Evolutionary conservation across 2,329 filamentous ascomycete genomes (phyloP).

Genomic region (Exophiala bonariae): DNA sequence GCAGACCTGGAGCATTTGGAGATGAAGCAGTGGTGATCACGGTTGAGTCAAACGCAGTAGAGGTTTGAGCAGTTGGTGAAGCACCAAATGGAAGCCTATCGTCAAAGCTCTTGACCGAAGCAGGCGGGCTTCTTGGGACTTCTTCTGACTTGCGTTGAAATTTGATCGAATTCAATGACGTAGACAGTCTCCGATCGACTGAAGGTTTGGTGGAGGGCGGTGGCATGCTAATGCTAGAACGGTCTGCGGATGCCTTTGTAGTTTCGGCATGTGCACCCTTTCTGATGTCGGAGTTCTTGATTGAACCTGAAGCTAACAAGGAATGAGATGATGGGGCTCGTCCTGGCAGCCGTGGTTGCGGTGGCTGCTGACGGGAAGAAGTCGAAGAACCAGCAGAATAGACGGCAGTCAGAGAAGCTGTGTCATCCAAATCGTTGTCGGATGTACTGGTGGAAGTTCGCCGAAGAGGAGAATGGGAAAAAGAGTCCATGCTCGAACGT

Average conservation of each 20-base stretch:
- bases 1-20: slow-evolving; percentile 20
- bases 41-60: slow-evolving; percentile 27
- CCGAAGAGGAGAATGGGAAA: slow-evolving; percentile 14
- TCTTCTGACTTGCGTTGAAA: slow-evolving; percentile 21
- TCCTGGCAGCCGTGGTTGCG: slow-evolving; percentile 1
- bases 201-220: slow-evolving; percentile 45
- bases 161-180: slow-evolving; percentile 18
- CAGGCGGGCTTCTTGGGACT: slow-evolving; percentile 21
- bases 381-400: slow-evolving; percentile 19
- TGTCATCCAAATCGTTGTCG: slow-evolving; percentile 17
- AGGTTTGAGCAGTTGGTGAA: slow-evolving; percentile 16
- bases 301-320: slow-evolving; percentile 43
- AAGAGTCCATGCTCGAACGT: slow-evolving; percentile 11
- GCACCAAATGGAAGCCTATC: slow-evolving; percentile 33
- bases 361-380: slow-evolving; percentile 12
- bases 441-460: slow-evolving; percentile 21
- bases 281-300: slow-evolving; percentile 34
- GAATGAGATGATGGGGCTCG: slow-evolving; percentile 35
- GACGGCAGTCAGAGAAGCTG: slow-evolving; percentile 14
- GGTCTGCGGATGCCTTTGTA: slow-evolving; percentile 57
- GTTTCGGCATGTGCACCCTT: slow-evolving; percentile 64
- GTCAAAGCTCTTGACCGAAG: slow-evolving; percentile 36
- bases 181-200: slow-evolving; percentile 25
- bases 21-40: slow-evolving; percentile 26
- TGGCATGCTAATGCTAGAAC: slow-evolving; percentile 66